Evolutionary conservation across 768 basidiomycete species (phyloP).

Genomic region (Pleurotus eryngii): DNA sequence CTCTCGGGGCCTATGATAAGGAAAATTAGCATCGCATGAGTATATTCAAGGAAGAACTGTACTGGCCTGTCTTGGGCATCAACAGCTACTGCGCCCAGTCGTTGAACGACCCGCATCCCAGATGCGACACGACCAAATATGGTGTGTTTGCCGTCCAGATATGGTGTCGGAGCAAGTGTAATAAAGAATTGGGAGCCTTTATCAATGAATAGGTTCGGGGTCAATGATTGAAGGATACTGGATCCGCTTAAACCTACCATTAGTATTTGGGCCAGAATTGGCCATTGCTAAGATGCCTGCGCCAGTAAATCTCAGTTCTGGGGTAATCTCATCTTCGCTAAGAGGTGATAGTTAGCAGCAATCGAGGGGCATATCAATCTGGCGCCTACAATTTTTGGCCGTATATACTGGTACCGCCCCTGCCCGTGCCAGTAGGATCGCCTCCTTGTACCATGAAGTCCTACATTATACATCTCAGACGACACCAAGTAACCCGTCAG

Average conservation of each 20-base stretch:
- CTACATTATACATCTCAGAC: conserved; percentile 30
- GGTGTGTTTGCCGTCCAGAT: conserved; percentile 80
- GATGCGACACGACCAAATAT: conserved; percentile 88
- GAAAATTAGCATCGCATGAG: conserved; percentile 3
- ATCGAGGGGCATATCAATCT: background rate
- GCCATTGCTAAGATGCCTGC: conserved; percentile 97
- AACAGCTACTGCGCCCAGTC: conserved; percentile 86
- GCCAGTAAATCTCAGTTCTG: conserved; percentile 90
- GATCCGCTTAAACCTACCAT: conserved; percentile 42
- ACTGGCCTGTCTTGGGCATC: conserved; percentile 84
- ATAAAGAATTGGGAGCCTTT: conserved; percentile 95
- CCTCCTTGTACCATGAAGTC: conserved; percentile 98
- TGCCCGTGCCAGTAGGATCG: conserved; percentile 93
- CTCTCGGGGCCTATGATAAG: conserved; percentile 51
- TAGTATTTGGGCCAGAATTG: conserved; percentile 93
- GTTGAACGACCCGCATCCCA: conserved; percentile 91
- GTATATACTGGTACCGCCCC: conserved; percentile 87
- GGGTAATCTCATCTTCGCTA: conserved; percentile 88
- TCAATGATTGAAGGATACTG: conserved; percentile 16
- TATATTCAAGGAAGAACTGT: conserved; percentile 6
- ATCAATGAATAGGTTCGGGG: conserved; percentile 55
- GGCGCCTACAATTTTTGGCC: conserved; percentile 78
- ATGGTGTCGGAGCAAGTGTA: conserved; percentile 79
- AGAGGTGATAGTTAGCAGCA: background rate
- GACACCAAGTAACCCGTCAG: background rate